phyloP scores from a whole-genome alignment of 345 rosid genomes.

The Eucalyptus marginata region DNA sequence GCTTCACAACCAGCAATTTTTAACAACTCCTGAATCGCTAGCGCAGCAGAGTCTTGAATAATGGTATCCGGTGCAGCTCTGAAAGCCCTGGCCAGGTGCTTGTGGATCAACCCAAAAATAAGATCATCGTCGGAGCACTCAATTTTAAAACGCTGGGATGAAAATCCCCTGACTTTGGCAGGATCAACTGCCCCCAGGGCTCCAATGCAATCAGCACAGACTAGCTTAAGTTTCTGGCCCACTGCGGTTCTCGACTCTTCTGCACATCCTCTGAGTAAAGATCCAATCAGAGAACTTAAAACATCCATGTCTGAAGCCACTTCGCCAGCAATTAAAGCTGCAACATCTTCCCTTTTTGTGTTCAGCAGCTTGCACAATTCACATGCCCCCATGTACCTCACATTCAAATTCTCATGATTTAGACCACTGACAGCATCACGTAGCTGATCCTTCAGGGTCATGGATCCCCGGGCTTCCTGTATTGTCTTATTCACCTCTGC shows the following conservation, averaged over 20 bases:
- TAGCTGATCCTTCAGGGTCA: constrained; percentile 83
- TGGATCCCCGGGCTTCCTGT: constrained; percentile 83
- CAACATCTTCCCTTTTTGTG: constrained; percentile 56
- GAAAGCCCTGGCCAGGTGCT: constrained; percentile 90
- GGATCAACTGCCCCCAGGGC: constrained; percentile 98
- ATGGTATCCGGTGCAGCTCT: constrained; percentile 95
- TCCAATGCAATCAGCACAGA: constrained; percentile 93
- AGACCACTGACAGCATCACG: constrained; percentile 66
- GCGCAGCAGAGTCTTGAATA: constrained; percentile 93
- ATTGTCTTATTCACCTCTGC: constrained; percentile 77
- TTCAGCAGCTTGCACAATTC: constrained; percentile 84
- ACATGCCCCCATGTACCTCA: constrained; percentile 91
- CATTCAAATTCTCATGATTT: constrained; percentile 93
- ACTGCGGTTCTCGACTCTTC: constrained; percentile 93
- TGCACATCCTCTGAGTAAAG: constrained; percentile 88
- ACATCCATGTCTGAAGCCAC: constrained; percentile 70
- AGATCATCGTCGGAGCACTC: constrained; percentile 99
- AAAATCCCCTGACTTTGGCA: constrained; percentile 67
- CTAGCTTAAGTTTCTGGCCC: constrained; percentile 84
- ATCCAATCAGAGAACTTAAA: constrained; percentile 70
- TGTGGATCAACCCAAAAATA: constrained; percentile 87
- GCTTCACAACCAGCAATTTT: constrained; percentile 98
- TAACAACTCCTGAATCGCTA: constrained; percentile 94
- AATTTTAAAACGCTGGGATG: constrained; percentile 83
- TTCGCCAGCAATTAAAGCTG: constrained; percentile 67